Conservation (phyloP, 768 basidiomycete species). For the Cystobasidium ongulense region DNA sequence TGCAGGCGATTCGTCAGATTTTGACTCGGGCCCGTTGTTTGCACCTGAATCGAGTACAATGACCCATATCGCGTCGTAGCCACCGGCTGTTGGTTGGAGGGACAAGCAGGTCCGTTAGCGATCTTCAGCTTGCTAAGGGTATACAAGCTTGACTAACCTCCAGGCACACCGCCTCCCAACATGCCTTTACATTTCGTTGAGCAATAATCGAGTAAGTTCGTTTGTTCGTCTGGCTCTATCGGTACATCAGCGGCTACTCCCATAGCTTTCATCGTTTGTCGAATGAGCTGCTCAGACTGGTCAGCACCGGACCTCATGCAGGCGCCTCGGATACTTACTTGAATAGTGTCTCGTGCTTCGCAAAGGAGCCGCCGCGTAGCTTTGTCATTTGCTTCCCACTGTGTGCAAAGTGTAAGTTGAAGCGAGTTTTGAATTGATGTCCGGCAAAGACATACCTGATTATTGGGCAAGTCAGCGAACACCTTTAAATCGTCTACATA, state of each 20-base stretch:
- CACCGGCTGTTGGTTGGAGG: conserved; percentile 61
- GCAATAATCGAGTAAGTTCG: conserved; percentile 68
- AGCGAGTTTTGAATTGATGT: no score
- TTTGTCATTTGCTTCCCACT: background rate
- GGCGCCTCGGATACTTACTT: background rate
- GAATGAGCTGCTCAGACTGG: conserved; percentile 55
- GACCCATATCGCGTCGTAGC: conserved; percentile 94
- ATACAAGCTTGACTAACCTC: conserved; percentile 59
- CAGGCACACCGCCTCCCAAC: conserved; percentile 90
- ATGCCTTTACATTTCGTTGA: conserved; percentile 64
- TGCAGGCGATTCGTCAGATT: conserved; percentile 45
- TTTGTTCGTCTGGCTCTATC: conserved; percentile 86
- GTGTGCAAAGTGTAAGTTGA: conserved; percentile 12
- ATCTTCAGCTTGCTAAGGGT: no score
- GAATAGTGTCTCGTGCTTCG: conserved; percentile 4
- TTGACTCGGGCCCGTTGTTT: conserved; percentile 42
- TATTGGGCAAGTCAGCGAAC: background rate
- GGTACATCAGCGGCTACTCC: conserved; percentile 65
- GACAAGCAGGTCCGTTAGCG: background rate
- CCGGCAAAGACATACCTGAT: background rate
- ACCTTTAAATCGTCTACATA: background rate
- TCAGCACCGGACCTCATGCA: background rate
- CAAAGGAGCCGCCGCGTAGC: conserved; percentile 14
- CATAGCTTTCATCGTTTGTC: conserved; percentile 74
- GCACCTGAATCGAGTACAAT: conserved; percentile 58